phyloP scores from a whole-genome alignment of 805 yeast genomes.

The Blastobotrys parvus region DNA sequence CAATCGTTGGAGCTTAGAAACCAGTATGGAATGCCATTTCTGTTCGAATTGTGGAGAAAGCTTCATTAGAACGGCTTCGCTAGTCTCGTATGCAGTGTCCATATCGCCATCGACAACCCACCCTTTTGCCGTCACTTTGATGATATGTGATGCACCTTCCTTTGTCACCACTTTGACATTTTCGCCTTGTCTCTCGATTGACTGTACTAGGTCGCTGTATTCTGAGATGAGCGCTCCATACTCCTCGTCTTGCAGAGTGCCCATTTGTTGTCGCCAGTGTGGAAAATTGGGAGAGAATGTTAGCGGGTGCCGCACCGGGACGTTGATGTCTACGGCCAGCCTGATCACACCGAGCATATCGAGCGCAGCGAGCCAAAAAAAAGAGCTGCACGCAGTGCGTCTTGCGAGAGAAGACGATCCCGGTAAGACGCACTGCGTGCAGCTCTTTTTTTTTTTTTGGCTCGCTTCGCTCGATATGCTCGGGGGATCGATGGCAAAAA shows the following conservation, averaged over 20 bases:
- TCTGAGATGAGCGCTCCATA: conserved; percentile 7
- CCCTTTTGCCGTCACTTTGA: conserved; percentile 8
- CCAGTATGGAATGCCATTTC: conserved; percentile 18
- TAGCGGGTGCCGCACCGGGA: too few relatives aligned
- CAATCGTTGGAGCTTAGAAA: neutral
- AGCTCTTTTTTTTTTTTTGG: too few relatives aligned
- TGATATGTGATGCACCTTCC: conserved; percentile 9
- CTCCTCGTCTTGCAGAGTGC: conserved; percentile 8
- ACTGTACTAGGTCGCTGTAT: conserved; percentile 6
- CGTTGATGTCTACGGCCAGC: too few relatives aligned
- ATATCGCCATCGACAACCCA: conserved; percentile 14
- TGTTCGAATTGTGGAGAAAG: conserved; percentile 19
- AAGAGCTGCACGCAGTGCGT: too few relatives aligned
- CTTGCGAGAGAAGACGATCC: too few relatives aligned
- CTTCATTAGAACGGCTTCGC: conserved; percentile 25
- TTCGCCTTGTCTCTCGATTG: neutral
- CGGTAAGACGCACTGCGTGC: too few relatives aligned
- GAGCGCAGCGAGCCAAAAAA: too few relatives aligned
- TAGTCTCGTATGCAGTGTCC: conserved; percentile 20
- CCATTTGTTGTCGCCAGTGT: too few relatives aligned
- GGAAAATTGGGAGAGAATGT: too few relatives aligned
- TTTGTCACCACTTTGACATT: conserved; percentile 12
- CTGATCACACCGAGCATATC: too few relatives aligned
- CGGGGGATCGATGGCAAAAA: too few relatives aligned
- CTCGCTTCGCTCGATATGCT: too few relatives aligned